A percentile compares a stretch with the other conserved stretches of the same genome.
Conservation (phyloP, 31 red algal species). For the Bonnemaisonia californica region DNA sequence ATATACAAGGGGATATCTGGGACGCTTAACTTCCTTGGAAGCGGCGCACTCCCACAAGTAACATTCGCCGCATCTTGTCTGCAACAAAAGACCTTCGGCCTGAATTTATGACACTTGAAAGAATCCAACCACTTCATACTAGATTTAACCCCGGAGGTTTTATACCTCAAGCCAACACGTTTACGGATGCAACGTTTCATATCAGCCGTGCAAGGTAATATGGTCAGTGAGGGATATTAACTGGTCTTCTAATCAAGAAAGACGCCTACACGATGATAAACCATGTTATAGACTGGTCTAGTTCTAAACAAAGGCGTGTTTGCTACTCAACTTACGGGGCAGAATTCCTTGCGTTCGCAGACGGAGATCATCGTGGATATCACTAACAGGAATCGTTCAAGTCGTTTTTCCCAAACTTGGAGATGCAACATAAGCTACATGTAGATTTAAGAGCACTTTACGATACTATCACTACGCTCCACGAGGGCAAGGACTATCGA, state of each 20-base stretch:
- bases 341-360: background rate
- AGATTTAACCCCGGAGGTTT: background rate
- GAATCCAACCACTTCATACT: slow-evolving; percentile 4
- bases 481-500: slow-evolving; percentile 20
- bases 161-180: background rate
- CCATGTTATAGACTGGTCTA: background rate
- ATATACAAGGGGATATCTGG: background rate
- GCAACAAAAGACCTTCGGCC: background rate
- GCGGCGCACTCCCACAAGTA: background rate
- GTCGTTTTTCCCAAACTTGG: background rate
- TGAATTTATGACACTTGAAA: background rate
- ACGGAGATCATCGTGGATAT: background rate
- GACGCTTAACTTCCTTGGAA: background rate
- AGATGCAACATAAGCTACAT: background rate
- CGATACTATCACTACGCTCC: slow-evolving; percentile 16
- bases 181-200: slow-evolving; percentile 36
- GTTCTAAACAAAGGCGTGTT: background rate
- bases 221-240: slow-evolving; percentile 30
- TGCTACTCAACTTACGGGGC: background rate
- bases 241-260: background rate
- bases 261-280: background rate
- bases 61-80: background rate
- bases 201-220: background rate
- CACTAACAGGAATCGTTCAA: background rate
- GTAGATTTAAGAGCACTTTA: slow-evolving; percentile 20